Percentiles rank a stretch among this genome's conserved stretches.
These are phyloP conservation scores for Umbelopsis ramanniana DNA, from an alignment of 192 early-diverging fungal species.

Conservation along the genomic window DNA sequence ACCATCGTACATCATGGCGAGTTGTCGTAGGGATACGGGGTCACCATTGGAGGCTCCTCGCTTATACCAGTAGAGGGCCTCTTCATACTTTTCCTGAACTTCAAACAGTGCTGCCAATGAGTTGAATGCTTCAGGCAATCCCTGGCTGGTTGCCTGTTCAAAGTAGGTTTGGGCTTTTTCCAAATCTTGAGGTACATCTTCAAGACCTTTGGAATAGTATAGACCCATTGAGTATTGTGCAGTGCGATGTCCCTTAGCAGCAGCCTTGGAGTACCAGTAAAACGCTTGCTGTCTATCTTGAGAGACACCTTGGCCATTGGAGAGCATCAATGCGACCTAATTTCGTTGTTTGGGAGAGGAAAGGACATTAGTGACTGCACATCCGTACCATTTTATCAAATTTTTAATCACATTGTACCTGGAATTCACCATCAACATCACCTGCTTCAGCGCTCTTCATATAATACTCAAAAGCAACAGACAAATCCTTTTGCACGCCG, in stretches of 20 bases:
- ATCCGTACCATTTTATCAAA: not conserved
- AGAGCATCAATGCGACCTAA: conserved; percentile 45
- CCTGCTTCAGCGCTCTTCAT: conserved; percentile 29
- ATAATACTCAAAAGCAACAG: conserved; percentile 39
- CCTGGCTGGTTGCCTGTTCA: conserved; percentile 31
- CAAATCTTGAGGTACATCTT: conserved; percentile 22
- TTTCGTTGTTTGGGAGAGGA: not conserved
- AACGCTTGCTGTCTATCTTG: conserved; percentile 36
- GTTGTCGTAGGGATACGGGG: conserved; percentile 34
- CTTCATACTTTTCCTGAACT: conserved; percentile 14
- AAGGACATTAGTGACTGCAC: not conserved
- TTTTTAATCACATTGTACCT: conserved; percentile 25
- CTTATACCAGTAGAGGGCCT: conserved; percentile 35
- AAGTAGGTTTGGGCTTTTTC: conserved; percentile 36
- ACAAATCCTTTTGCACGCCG: conserved; percentile 26
- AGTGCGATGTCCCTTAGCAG: conserved; percentile 29
- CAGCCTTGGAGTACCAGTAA: conserved; percentile 46
- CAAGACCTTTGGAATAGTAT: conserved; percentile 40
- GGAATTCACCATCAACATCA: conserved; percentile 36
- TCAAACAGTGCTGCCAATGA: conserved; percentile 32
- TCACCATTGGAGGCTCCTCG: conserved; percentile 42
- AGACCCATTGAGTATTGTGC: conserved; percentile 39
- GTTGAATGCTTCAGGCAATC: conserved; percentile 28
- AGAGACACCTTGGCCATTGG: conserved; percentile 38
- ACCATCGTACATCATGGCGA: conserved; percentile 43